Conservation (phyloP, 306 rosid genomes). For the Spatholobus suberectus region DNA sequence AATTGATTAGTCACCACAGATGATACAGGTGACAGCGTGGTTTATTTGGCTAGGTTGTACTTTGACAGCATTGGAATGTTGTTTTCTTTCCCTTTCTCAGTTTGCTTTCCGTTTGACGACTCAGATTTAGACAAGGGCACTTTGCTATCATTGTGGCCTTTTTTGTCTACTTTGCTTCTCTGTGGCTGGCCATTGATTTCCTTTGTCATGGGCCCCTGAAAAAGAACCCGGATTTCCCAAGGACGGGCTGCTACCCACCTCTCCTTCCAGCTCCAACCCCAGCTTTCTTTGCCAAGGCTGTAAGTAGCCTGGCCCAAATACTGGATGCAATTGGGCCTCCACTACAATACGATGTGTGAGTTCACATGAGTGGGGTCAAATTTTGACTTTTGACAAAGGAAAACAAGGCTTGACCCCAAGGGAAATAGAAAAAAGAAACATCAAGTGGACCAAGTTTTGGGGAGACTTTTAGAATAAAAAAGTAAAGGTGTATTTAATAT, state of each 20-base stretch:
- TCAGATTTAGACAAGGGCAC: slow-evolving; percentile 23
- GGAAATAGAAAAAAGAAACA: neutral
- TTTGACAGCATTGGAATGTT: slow-evolving; percentile 32
- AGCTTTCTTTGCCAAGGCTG: slow-evolving; percentile 58
- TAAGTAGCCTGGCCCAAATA: slow-evolving; percentile 59
- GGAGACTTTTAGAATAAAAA: neutral
- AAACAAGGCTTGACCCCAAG: neutral
- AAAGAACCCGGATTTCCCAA: slow-evolving; percentile 59
- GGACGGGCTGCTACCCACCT: slow-evolving; percentile 81
- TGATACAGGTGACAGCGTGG: neutral
- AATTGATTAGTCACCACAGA: neutral
- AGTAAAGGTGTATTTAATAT: neutral
- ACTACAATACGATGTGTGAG: slow-evolving; percentile 44
- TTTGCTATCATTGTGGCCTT: slow-evolving; percentile 39
- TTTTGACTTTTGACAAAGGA: neutral
- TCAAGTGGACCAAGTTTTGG: neutral
- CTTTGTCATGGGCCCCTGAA: slow-evolving; percentile 49
- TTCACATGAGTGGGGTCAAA: neutral
- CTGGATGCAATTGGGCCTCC: slow-evolving; percentile 73
- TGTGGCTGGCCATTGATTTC: slow-evolving; percentile 49
- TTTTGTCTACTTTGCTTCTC: slow-evolving; percentile 41
- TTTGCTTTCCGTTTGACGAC: slow-evolving; percentile 49
- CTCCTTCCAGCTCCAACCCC: slow-evolving; percentile 86
- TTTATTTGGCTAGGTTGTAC: slow-evolving; percentile 41
- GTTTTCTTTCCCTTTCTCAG: slow-evolving; percentile 51